These are phyloP conservation scores for Trichomonascus vanleenenianus DNA, from an alignment of 805 yeast species.

Conservation along the genomic window DNA sequence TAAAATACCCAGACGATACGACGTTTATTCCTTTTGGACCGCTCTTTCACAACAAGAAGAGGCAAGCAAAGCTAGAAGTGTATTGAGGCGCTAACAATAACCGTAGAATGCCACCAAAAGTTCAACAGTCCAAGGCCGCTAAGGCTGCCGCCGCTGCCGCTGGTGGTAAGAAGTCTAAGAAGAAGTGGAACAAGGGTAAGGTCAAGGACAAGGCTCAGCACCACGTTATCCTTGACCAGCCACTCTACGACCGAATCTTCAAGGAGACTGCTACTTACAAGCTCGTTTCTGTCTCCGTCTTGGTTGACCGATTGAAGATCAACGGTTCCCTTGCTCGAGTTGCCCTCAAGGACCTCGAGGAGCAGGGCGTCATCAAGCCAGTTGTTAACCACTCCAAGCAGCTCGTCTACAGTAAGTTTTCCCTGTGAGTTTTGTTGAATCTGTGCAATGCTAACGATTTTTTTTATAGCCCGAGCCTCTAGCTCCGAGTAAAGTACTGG, in stretches of 20 bases:
- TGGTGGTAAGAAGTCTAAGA: slow-evolving; percentile 99
- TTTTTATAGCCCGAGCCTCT: slow-evolving; percentile 14
- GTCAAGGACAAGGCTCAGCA: slow-evolving; percentile 99
- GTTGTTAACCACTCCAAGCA: slow-evolving; percentile 94
- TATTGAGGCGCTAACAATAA: neutral
- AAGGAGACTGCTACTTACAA: slow-evolving; percentile 99
- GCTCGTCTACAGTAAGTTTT: slow-evolving; percentile 74
- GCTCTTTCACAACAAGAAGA: neutral
- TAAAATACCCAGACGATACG: no score
- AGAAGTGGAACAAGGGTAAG: slow-evolving; percentile 99
- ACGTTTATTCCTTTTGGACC: no score
- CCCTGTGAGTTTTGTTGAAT: neutral
- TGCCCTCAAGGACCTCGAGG: slow-evolving; percentile 93
- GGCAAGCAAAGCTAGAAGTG: neutral
- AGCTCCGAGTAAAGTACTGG: slow-evolving; percentile 11
- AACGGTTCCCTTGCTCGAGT: slow-evolving; percentile 99
- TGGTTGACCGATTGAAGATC: slow-evolving; percentile 98
- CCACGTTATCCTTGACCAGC: slow-evolving; percentile 94
- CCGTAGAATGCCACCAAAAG: slow-evolving; percentile 91
- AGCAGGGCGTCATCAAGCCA: slow-evolving; percentile 90
- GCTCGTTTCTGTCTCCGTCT: slow-evolving; percentile 94
- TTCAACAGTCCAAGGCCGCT: slow-evolving; percentile 99
- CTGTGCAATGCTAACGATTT: neutral
- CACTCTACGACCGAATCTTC: slow-evolving; percentile 97
- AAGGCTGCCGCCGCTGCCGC: slow-evolving; percentile 99